Base-by-base conservation (phyloP, 2,329 filamentous ascomycete genomes). In the Aspergillus luchuensis region DNA sequence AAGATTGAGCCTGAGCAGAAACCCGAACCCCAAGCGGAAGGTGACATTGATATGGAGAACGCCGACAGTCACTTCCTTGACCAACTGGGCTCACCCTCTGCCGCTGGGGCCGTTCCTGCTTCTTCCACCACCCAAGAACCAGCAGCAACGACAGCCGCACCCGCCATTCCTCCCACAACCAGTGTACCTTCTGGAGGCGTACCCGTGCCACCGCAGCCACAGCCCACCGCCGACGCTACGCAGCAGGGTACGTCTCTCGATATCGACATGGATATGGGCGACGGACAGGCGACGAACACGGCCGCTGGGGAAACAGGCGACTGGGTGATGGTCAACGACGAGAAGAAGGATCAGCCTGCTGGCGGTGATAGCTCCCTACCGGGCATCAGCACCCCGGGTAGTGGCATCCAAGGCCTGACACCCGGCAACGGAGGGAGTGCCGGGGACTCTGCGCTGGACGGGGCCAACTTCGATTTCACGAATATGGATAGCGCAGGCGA, bases 281-380 rank as follows among this genome's bases (percentile, higher is more conserved):
- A 75, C 36, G 64, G 61, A 25, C 69, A 69, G 33, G 73, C 76
- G 43, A 71, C 74, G 19, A 73, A 76, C 19, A 70, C 76, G 8
- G 72, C 72, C 43, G 73, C 74, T 13, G 81, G 81, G 17, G 81
- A 83, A 11, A 83, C 80, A 19, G 88, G 85, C 30, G 90, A 92
- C 64, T 92, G 90, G 90, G 87, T 92, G 3, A 88, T 92, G 59
- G 86, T 92, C 30, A 85, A 88, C 58, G 88, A 89, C 65, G 86
- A 85, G 50, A 78, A 78, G 43, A 81, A 78, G 66, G 66, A 64
- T 76, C 79, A 69, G 17, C 55, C 62, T 15, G 52, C 50, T 23
- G 36, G 61, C 30, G 60, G 55, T 36, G 60, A 63, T n/a, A 50
- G 13, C 36, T 55, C 58, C 25, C 30, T 64, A 11, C 48, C 55